Conservation (phyloP, 2,329 filamentous ascomycete species). For the Microcyclosporella mali region DNA sequence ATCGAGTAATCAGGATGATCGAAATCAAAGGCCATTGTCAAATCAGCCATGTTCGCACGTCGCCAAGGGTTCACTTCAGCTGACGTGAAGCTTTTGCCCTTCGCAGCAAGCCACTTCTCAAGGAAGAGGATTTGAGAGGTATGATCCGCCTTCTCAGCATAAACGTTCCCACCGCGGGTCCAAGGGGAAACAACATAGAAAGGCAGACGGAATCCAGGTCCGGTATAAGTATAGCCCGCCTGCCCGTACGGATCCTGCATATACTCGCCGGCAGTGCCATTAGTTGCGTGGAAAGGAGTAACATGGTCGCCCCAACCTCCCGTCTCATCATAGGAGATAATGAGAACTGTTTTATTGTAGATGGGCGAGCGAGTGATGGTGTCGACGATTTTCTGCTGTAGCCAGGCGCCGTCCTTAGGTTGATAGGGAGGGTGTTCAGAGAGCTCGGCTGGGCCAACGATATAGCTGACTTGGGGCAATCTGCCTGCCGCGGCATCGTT, state of each 20-base stretch:
- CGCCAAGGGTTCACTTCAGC: slow-evolving; percentile 43
- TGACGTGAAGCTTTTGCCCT: slow-evolving; percentile 39
- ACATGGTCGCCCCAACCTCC: slow-evolving; percentile 53
- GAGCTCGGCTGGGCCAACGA: slow-evolving; percentile 46
- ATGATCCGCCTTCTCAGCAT: slow-evolving; percentile 51
- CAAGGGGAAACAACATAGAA: slow-evolving; percentile 53
- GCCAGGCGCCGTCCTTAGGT: slow-evolving; percentile 50
- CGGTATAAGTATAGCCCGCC: slow-evolving; percentile 40
- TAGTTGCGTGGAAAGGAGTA: slow-evolving; percentile 45
- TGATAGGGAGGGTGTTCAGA: slow-evolving; percentile 51
- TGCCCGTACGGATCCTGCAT: slow-evolving; percentile 40
- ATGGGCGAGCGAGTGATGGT: slow-evolving; percentile 46
- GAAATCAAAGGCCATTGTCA: slow-evolving; percentile 46
- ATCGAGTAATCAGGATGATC: slow-evolving; percentile 44
- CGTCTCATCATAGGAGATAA: slow-evolving; percentile 49
- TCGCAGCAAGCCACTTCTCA: slow-evolving; percentile 45
- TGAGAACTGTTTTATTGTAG: slow-evolving; percentile 45
- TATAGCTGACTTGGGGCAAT: slow-evolving; percentile 48
- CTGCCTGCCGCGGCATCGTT: slow-evolving; percentile 45
- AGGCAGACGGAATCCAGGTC: slow-evolving; percentile 47
- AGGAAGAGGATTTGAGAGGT: slow-evolving; percentile 52
- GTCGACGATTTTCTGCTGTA: slow-evolving; percentile 49
- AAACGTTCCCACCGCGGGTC: slow-evolving; percentile 50
- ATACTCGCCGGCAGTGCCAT: slow-evolving; percentile 52
- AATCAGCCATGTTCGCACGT: slow-evolving; percentile 43